Evolutionary conservation across 2,329 filamentous ascomycete genomes (phyloP).

Genomic region (Parafenestella ontariensis): DNA sequence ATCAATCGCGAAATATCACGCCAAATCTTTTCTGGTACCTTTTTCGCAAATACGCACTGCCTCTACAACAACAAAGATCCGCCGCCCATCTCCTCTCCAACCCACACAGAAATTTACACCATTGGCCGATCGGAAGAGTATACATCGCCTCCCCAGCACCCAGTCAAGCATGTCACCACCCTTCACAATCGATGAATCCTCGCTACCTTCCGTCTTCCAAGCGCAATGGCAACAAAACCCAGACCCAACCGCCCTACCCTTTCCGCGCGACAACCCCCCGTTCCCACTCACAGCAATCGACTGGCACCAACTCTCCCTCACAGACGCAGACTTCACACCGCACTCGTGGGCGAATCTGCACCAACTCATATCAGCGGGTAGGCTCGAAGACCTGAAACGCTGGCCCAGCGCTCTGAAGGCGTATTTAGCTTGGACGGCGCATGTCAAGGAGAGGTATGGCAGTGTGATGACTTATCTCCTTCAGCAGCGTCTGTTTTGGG

Average conservation of each 20-base stretch:
- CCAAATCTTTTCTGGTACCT: background rate
- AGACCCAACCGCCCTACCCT: constrained; percentile 44
- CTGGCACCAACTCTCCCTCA: constrained; percentile 42
- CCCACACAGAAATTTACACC: background rate
- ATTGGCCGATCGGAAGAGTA: background rate
- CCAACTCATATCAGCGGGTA: constrained; percentile 53
- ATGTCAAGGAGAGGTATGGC: constrained; percentile 63
- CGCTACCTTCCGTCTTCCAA: constrained; percentile 40
- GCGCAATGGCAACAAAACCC: constrained; percentile 37
- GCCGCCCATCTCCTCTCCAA: background rate
- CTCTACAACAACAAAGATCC: background rate
- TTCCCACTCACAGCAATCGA: constrained; percentile 46
- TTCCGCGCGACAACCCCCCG: constrained; percentile 43
- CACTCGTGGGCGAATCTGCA: constrained; percentile 46
- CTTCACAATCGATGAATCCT: constrained; percentile 28
- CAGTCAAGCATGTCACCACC: background rate
- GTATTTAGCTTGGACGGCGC: constrained; percentile 66
- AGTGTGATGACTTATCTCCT: constrained; percentile 65
- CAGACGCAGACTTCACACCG: constrained; percentile 41
- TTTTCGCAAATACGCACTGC: background rate
- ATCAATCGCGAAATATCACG: background rate
- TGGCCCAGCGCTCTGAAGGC: constrained; percentile 65
- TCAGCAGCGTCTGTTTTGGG: constrained; percentile 62
- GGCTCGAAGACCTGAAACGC: constrained; percentile 64
- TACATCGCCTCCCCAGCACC: background rate